phyloP scores from a whole-genome alignment of 176 grass and related monocot species.

The Miscanthus lutarioriparius region DNA sequence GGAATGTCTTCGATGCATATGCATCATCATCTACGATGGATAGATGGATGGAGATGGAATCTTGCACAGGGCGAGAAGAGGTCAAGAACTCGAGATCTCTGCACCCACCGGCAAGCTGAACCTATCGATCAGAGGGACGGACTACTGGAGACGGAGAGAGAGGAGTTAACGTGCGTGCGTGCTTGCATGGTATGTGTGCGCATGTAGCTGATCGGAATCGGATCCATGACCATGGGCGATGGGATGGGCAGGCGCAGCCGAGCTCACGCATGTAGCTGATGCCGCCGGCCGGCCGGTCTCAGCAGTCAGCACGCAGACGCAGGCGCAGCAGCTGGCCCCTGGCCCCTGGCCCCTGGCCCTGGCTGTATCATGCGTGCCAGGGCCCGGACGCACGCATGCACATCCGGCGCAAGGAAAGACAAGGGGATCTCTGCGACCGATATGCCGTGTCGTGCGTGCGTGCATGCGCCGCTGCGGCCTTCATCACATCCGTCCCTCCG shows the following conservation, averaged over 20 bases:
- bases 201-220: conserved; percentile 1
- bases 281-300: not conserved
- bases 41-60: conserved; percentile 26
- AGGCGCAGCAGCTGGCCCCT: not conserved
- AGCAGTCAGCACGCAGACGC: not conserved
- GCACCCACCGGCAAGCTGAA: not conserved
- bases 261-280: not conserved
- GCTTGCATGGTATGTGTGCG: not conserved
- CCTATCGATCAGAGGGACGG: not conserved
- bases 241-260: not conserved
- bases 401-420: not conserved
- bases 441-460: conserved; percentile 25
- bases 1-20: conserved; percentile 32
- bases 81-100: conserved; percentile 52
- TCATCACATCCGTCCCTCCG: not conserved
- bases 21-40: not conserved
- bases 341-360: no score
- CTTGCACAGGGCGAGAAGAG: conserved; percentile 42
- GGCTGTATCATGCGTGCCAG: not conserved
- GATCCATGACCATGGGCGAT: not conserved
- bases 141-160: not conserved
- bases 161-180: not conserved
- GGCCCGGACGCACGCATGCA: not conserved
- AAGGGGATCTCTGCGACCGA: not conserved
- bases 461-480: not conserved